These are phyloP conservation scores for Quercus cerris DNA, from an alignment of 306 rosid genomes.

Conservation along the genomic window DNA sequence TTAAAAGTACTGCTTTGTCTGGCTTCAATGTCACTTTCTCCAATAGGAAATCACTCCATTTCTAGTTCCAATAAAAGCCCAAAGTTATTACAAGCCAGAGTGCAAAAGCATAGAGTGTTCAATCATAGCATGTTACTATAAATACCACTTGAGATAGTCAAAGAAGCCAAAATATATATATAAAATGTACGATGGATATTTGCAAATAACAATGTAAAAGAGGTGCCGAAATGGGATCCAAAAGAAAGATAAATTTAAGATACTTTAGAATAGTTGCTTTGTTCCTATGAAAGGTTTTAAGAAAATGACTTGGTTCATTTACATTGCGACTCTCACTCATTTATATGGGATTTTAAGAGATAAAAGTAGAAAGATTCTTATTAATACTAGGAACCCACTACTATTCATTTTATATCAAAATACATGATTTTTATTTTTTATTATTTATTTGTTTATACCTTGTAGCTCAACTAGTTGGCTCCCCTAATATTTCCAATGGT, in stretches of 20 bases:
- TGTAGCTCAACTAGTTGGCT: too few species aligned
- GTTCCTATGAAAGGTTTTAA: too few species aligned
- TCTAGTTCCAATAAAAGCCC: not conserved
- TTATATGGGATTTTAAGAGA: not conserved
- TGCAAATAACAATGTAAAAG: not conserved
- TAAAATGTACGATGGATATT: not conserved
- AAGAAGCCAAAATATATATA: not conserved
- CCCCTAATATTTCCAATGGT: too few species aligned
- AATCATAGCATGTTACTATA: too few species aligned
- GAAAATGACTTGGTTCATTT: too few species aligned
- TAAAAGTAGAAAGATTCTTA: not conserved
- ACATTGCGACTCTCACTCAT: too few species aligned
- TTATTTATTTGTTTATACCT: not conserved
- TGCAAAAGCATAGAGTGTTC: not conserved
- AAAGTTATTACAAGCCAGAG: not conserved
- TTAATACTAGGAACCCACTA: not conserved
- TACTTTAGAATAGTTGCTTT: too few species aligned
- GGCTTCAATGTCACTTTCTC: conserved; percentile 8
- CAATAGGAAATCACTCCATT: not conserved
- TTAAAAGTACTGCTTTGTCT: not conserved
- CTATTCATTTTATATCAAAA: not conserved
- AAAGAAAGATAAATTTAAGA: too few species aligned
- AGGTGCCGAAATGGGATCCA: too few species aligned
- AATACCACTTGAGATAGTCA: not conserved
- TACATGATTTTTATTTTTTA: not conserved